phyloP scores from a whole-genome alignment of 1,284 basidiomycete species.

The Psilocybe mexicana region DNA sequence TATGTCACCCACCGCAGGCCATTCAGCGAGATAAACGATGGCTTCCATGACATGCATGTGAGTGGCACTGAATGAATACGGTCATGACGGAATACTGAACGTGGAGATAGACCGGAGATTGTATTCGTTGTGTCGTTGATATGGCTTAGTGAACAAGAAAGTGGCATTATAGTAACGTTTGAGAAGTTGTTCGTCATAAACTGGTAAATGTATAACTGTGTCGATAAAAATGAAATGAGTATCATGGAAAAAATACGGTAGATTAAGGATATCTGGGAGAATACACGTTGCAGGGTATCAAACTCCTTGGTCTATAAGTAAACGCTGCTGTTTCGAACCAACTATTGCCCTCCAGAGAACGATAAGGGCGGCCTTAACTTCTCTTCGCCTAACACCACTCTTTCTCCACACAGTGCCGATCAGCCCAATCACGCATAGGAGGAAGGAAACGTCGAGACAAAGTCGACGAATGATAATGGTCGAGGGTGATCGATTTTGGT shows the following conservation, averaged over 20 bases:
- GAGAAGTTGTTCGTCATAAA: neutral
- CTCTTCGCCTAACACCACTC: conserved; percentile 65
- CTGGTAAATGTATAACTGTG: neutral
- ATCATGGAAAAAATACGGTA: neutral
- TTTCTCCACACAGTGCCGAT: conserved; percentile 63
- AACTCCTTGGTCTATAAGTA: conserved; percentile 53
- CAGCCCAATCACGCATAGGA: conserved; percentile 56
- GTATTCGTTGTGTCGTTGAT: conserved; percentile 90
- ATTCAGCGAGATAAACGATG: conserved; percentile 82
- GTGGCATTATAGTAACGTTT: neutral
- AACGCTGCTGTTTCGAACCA: conserved; percentile 51
- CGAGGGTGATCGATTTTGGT: conserved; percentile 61
- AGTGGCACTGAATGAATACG: conserved; percentile 35
- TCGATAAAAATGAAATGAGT: neutral
- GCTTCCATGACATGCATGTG: conserved; percentile 96
- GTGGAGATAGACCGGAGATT: conserved; percentile 70
- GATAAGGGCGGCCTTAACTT: conserved; percentile 62
- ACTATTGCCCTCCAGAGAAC: conserved; percentile 70
- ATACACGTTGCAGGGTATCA: conserved; percentile 29
- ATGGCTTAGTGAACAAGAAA: conserved; percentile 44
- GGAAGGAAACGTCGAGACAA: conserved; percentile 73
- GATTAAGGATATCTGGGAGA: conserved; percentile 7
- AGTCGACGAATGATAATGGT: conserved; percentile 67
- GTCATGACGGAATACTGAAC: neutral
- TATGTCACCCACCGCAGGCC: conserved; percentile 84